phyloP scores from a whole-genome alignment of 2,329 filamentous ascomycete species.

The Chalara sp. region DNA sequence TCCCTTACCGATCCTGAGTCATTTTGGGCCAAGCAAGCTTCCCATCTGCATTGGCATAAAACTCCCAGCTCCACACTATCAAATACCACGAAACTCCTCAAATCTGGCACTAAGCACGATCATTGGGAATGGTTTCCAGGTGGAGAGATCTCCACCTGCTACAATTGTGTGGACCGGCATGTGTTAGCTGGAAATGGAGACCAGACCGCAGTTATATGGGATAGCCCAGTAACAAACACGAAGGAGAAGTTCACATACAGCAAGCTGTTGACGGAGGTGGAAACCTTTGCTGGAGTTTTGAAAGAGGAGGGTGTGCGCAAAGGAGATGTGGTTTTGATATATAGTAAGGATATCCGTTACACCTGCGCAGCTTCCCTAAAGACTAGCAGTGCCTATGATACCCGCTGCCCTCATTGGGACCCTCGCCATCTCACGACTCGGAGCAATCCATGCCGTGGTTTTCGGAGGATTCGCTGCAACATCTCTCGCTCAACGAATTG shows the following conservation, averaged over 20 bases:
- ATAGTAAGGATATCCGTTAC: conserved; percentile 52
- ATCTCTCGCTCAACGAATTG: conserved; percentile 82
- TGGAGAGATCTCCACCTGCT: conserved; percentile 84
- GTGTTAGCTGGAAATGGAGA: conserved; percentile 73
- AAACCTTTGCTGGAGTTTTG: conserved; percentile 74
- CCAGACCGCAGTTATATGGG: conserved; percentile 72
- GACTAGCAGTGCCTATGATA: conserved; percentile 78
- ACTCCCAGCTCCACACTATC: conserved; percentile 58
- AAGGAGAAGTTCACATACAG: conserved; percentile 71
- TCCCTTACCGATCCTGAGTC: conserved; percentile 63
- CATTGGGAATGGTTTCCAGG: conserved; percentile 89
- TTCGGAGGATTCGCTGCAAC: conserved; percentile 85
- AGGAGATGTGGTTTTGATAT: conserved; percentile 84
- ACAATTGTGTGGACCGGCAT: conserved; percentile 87
- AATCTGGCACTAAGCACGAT: conserved; percentile 55
- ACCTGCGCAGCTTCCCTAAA: neutral
- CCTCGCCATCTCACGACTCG: conserved; percentile 72
- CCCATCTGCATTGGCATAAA: conserved; percentile 74
- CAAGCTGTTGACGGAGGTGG: conserved; percentile 71
- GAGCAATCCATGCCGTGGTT: conserved; percentile 84
- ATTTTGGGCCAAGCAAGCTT: conserved; percentile 73
- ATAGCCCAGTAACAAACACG: conserved; percentile 72
- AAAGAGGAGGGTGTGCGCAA: conserved; percentile 73
- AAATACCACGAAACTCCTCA: conserved; percentile 55
- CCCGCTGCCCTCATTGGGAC: conserved; percentile 82